Conservation (phyloP, 2,329 filamentous ascomycete genomes). For the Penicillium sp. region DNA sequence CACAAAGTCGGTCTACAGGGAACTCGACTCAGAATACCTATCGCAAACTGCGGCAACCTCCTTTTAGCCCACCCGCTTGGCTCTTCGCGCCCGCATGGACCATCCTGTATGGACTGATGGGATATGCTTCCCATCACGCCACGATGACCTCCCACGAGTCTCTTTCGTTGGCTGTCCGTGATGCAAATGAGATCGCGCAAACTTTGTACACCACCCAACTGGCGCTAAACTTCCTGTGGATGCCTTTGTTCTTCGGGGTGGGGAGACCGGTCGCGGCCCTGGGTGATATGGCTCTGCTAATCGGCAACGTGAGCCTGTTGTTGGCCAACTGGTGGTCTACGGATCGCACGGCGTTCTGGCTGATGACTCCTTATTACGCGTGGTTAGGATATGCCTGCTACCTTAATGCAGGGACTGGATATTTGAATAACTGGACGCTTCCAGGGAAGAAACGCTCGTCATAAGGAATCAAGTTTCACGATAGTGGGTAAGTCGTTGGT, state of each 20-base stretch:
- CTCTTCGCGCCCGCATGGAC: constrained; percentile 59
- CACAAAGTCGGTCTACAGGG: constrained; percentile 15
- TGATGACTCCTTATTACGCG: constrained; percentile 72
- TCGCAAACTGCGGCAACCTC: constrained; percentile 42
- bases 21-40: constrained; percentile 37
- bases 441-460: constrained; percentile 40
- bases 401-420: constrained; percentile 64
- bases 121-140: constrained; percentile 79
- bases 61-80: constrained; percentile 53
- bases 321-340: constrained; percentile 71
- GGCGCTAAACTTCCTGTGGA: constrained; percentile 80
- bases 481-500: neutral
- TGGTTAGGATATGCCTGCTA: constrained; percentile 90
- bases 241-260: constrained; percentile 84
- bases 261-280: constrained; percentile 70
- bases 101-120: constrained; percentile 65
- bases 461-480: constrained; percentile 3
- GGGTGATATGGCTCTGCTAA: constrained; percentile 67
- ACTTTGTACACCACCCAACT: constrained; percentile 84
- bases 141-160: constrained; percentile 60
- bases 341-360: constrained; percentile 67
- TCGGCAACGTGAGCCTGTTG: constrained; percentile 68
- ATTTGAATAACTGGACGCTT: constrained; percentile 62
- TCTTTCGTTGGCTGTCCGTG: constrained; percentile 52
- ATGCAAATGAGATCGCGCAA: constrained; percentile 62